Evolutionary conservation across 768 basidiomycete genomes (phyloP), one percentile per base, ranked within the genome.

Genomic region (Lactarius akahatsu): DNA sequence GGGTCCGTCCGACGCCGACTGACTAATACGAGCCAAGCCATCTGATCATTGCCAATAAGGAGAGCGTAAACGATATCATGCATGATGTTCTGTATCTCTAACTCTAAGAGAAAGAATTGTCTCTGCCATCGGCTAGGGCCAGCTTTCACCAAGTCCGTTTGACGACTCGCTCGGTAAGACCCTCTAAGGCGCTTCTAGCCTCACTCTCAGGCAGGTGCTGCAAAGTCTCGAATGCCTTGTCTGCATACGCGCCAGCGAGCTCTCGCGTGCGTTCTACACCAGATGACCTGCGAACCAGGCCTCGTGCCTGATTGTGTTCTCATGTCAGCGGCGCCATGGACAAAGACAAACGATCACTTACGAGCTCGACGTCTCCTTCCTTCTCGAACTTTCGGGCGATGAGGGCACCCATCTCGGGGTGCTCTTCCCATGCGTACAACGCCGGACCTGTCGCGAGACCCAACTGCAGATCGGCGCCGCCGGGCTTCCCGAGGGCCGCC

Each of bases 371-470:
- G 72, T 98, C 96, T 28, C 93, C 94, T 36, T 85, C 82, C 13
- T 82, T 77, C 28, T 83, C 78, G 77, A 96, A 94, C 77, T 89
- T 87, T 50, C 96, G 86, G 57, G 82, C 81, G 66, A 98, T 92
- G 66, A 97, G 77, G 2, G 87, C 85, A 30, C 86, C 85, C 73
- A 98, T 77, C 70, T 87, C 85, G 3, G 90, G 85, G 74, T 91
- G 82, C 73, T 94, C 87, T 75, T 95, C 92, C 76, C 89, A 90
- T 23, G 96, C 94, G 73, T 89, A 96, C 41, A 97, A 77, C 1
- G 87, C 85, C 0, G 95, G 95, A 2, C 88, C 95, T 0, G 92
- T 93, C 5, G 97, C 92, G 63, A 88, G 79, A 0, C 86, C 86
- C 6, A 88, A 76, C 59, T 80, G 78, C 32, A 88, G 76, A 71